Evolutionary conservation across 2,329 filamentous ascomycete genomes (phyloP), one percentile per base, ranked within the genome.

Genomic region (Moelleriella libera): DNA sequence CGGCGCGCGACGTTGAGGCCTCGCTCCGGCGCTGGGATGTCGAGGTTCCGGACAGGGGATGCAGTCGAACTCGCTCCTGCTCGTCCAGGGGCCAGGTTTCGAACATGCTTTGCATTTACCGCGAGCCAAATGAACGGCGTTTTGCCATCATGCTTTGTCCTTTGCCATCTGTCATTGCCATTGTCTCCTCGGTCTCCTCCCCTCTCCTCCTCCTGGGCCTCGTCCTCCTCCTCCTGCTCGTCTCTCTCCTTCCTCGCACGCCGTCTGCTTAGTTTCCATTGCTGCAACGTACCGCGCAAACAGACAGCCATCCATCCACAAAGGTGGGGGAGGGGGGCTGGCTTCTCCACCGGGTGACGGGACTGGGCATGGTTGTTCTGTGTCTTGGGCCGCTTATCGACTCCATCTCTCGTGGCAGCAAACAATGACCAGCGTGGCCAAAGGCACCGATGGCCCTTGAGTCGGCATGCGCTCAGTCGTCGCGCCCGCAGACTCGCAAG

Each of bases 11-110:
- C 28, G 29, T 45, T 45, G 37, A 46, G 49, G 49, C 44, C 44
- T 42, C 34, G 21, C 11, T 41, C 42, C 47, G 31, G 42, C 30
- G 44, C 44, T 46, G 39, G 44, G 30, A 46, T 40, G 34, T 12
- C 34, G 12, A 9, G 41, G 12, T 32, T 29, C 30, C 29, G 12
- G 40, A 9, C 46, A 46, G 44, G 43, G 41, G 29, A 30, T 28
- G 29, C n/a, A 11, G 41, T 44, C 28, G 37, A 45, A 14, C 28
- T 41, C 41, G 34, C 47, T 44, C 28, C 43, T 42, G 12, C 28
- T 41, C 41, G 34, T 44, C 48, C 43, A 39, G 45, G 45, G 48
- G 14, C 45, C 29, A n/a, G 37, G 41, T 49, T 49, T 42, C 45
- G 39, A 47, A 44, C 45, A 14, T 21, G 43, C 34, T 37, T 37